Conservation (phyloP, 129 eudicot genomes). For the Arctium lappa region DNA sequence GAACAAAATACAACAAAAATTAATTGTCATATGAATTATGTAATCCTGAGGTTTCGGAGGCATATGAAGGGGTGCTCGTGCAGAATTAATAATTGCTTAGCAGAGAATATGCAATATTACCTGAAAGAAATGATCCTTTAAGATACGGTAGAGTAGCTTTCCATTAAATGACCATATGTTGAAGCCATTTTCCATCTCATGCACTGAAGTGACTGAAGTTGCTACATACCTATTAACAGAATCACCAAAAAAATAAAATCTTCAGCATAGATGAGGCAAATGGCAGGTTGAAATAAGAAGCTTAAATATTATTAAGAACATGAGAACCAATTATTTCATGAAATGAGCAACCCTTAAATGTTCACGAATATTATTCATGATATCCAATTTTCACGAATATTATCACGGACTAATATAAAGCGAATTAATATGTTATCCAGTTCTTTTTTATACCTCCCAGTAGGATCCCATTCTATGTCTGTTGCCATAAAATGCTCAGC, state of each 20-base stretch:
- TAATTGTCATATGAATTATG: background rate
- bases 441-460: conserved; percentile 58
- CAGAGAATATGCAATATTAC: conserved; percentile 24
- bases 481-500: conserved; percentile 93
- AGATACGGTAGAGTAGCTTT: conserved; percentile 70
- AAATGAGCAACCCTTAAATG: too few species aligned
- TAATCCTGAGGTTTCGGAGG: too few species aligned
- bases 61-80: background rate
- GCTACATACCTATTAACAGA: conserved; percentile 61
- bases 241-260: background rate
- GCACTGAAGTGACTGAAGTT: conserved; percentile 82
- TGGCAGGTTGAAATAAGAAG: too few species aligned
- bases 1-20: background rate
- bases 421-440: background rate
- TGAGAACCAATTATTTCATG: too few species aligned
- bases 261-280: background rate
- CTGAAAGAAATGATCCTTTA: conserved; percentile 88
- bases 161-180: conserved; percentile 90
- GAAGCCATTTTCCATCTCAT: conserved; percentile 97
- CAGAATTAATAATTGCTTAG: background rate
- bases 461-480: conserved; percentile 93
- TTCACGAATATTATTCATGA: too few species aligned
- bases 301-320: too few species aligned
- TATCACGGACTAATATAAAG: too few species aligned
- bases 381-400: too few species aligned